Percentiles rank a stretch among this genome's conserved stretches.
phyloP scores from a whole-genome alignment of 768 basidiomycete species.

The Boletus bicolor region DNA sequence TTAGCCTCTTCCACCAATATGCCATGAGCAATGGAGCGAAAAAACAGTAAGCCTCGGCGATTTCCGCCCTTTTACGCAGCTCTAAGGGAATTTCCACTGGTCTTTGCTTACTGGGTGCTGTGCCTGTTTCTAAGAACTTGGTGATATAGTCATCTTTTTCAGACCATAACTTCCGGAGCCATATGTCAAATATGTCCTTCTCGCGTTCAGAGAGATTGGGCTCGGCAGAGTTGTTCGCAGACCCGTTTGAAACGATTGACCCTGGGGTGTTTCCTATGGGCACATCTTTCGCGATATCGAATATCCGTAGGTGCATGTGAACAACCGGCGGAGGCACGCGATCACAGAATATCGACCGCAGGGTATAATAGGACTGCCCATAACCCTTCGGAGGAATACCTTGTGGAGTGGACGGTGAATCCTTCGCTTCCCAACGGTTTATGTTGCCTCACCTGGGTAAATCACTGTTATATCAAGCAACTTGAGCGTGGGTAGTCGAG shows the following conservation, averaged over 20 bases:
- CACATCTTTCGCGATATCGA: conserved; percentile 61
- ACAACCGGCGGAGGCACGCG: conserved; percentile 79
- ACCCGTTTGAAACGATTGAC: conserved; percentile 30
- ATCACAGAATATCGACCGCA: conserved; percentile 83
- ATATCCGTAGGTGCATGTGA: conserved; percentile 83
- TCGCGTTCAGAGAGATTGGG: conserved; percentile 57
- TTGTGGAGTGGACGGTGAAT: conserved; percentile 25
- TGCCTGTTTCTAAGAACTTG: conserved; percentile 53
- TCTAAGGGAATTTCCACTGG: conserved; percentile 57
- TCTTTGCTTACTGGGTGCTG: conserved; percentile 36
- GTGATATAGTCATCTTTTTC: conserved; percentile 82
- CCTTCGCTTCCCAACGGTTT: neutral
- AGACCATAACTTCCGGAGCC: conserved; percentile 79
- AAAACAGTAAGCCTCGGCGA: conserved; percentile 67
- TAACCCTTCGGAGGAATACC: conserved; percentile 77
- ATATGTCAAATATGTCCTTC: conserved; percentile 68
- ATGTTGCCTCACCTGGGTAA: conserved; percentile 66
- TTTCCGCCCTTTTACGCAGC: conserved; percentile 51
- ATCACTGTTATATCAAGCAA: conserved; percentile 89
- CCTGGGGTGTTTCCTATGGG: conserved; percentile 63
- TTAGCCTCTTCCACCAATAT: conserved; percentile 46
- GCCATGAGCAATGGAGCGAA: conserved; percentile 55
- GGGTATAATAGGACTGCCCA: conserved; percentile 86
- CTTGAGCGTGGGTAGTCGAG: conserved; percentile 71
- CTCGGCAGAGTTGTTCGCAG: conserved; percentile 33